Conservation (phyloP, 352 stramenopile genomes). For the Pythium brassicae region DNA sequence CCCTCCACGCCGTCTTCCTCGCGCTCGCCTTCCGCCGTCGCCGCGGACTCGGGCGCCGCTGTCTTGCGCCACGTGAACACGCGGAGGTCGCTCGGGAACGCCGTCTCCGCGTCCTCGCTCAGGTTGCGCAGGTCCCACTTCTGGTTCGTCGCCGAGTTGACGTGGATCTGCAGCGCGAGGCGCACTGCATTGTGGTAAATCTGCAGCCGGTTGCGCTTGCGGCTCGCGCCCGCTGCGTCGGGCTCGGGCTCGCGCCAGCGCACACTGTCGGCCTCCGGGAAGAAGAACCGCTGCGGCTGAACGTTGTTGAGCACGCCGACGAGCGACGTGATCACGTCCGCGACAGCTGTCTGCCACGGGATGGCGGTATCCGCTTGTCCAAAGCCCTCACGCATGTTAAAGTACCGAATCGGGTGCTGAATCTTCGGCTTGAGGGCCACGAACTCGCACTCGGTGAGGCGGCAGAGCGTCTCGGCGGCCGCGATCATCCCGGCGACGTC, state of each 20-base stretch:
- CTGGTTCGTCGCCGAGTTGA: conserved; percentile 33
- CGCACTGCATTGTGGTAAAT: conserved; percentile 46
- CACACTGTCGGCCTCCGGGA: conserved; percentile 27
- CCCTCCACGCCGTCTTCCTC: not conserved
- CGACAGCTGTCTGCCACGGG: conserved; percentile 39
- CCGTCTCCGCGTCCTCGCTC: conserved; percentile 1
- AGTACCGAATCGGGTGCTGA: conserved; percentile 40
- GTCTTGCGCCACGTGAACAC: conserved; percentile 15
- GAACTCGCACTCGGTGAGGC: conserved; percentile 40
- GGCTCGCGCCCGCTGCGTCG: not conserved
- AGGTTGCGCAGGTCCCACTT: conserved; percentile 24
- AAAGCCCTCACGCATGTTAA: conserved; percentile 61
- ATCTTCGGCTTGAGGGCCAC: conserved; percentile 53
- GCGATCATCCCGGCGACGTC: conserved; percentile 33
- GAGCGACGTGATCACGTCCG: conserved; percentile 47
- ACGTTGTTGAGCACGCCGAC: conserved; percentile 56
- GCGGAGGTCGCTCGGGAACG: conserved; percentile 10
- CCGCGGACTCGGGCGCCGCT: not conserved
- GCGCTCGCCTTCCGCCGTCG: not conserved
- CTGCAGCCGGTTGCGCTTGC: conserved; percentile 24
- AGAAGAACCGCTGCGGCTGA: conserved; percentile 32
- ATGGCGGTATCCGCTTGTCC: conserved; percentile 29
- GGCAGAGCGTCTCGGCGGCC: conserved; percentile 37
- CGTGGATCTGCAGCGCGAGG: conserved; percentile 43
- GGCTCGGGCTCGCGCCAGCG: conserved; percentile 16